These are phyloP conservation scores for Pseudogymnoascus sp. DNA, from an alignment of 2,329 filamentous ascomycete species.

Conservation along the genomic window DNA sequence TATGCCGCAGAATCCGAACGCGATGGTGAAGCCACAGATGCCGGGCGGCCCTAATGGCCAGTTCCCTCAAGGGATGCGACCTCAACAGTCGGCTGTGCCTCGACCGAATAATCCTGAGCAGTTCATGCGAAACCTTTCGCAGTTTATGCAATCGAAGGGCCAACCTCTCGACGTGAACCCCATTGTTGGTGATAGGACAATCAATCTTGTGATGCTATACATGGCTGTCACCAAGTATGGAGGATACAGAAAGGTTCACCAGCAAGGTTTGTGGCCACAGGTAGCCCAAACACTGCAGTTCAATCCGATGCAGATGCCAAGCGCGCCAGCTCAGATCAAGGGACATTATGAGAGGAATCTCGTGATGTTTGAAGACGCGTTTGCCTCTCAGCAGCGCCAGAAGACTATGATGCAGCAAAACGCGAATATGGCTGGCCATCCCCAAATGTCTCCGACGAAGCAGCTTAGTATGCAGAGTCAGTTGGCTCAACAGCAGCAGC, in stretches of 20 bases:
- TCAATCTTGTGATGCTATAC: conserved; percentile 73
- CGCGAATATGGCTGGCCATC: conserved; percentile 28
- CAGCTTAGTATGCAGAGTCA: conserved; percentile 35
- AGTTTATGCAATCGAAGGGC: conserved; percentile 68
- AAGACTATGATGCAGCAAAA: conserved; percentile 22
- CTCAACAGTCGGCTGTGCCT: conserved; percentile 38
- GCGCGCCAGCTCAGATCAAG: conserved; percentile 60
- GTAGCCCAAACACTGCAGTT: conserved; percentile 60
- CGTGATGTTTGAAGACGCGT: conserved; percentile 65
- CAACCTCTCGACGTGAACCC: conserved; percentile 69
- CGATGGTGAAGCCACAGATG: conserved; percentile 36
- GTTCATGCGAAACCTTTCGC: conserved; percentile 66
- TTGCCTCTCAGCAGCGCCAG: conserved; percentile 46
- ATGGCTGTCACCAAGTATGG: conserved; percentile 66
- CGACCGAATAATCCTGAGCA: conserved; percentile 48
- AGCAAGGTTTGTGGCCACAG: conserved; percentile 62
- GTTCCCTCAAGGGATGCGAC: conserved; percentile 41
- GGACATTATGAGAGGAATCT: conserved; percentile 69
- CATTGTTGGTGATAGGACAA: conserved; percentile 59
- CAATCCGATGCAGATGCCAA: conserved; percentile 52
- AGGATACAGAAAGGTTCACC: conserved; percentile 66
- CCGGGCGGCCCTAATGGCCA: conserved; percentile 46
- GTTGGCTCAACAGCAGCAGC: conserved; percentile 44
- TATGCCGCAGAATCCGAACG: conserved; percentile 32
- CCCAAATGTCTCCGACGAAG: conserved; percentile 32